Percentiles rank a stretch among this genome's conserved stretches.
Conservation (phyloP, 2,329 filamentous ascomycete species). For the Sclerotinia nivalis region DNA sequence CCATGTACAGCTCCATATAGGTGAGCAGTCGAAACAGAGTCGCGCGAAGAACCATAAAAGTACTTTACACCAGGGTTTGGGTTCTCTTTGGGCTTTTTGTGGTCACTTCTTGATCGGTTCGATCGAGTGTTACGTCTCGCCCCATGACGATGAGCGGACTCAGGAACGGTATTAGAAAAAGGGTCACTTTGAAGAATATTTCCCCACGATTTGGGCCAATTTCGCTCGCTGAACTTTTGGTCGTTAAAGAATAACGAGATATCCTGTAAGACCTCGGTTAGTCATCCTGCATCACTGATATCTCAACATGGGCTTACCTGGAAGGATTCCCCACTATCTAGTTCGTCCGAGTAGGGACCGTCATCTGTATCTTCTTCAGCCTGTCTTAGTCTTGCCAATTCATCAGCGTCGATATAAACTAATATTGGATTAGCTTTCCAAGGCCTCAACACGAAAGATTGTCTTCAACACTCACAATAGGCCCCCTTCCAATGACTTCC, state of each 20-base stretch:
- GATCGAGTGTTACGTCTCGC: slow-evolving; percentile 15
- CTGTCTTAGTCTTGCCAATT: slow-evolving; percentile 31
- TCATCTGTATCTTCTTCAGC: slow-evolving; percentile 13
- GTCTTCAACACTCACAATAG: slow-evolving; percentile 43
- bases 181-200: slow-evolving; percentile 32
- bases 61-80: slow-evolving; percentile 26
- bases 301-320: slow-evolving; percentile 28
- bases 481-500: slow-evolving; percentile 52
- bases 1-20: slow-evolving; percentile 51
- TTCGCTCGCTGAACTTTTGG: slow-evolving; percentile 22
- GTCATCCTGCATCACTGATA: background rate
- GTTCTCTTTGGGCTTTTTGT: background rate
- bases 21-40: slow-evolving; percentile 37
- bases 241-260: slow-evolving; percentile 37
- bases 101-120: background rate
- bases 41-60: slow-evolving; percentile 44
- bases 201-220: slow-evolving; percentile 36
- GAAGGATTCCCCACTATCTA: slow-evolving; percentile 32
- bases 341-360: slow-evolving; percentile 29
- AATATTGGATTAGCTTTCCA: slow-evolving; percentile 21
- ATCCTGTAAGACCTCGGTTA: slow-evolving; percentile 29
- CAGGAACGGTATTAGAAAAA: slow-evolving; percentile 24
- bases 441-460: background rate
- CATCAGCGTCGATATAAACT: slow-evolving; percentile 32
- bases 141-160: background rate